phyloP scores from a whole-genome alignment of 495 filamentous ascomycete genomes.

The Xylaria acuta region DNA sequence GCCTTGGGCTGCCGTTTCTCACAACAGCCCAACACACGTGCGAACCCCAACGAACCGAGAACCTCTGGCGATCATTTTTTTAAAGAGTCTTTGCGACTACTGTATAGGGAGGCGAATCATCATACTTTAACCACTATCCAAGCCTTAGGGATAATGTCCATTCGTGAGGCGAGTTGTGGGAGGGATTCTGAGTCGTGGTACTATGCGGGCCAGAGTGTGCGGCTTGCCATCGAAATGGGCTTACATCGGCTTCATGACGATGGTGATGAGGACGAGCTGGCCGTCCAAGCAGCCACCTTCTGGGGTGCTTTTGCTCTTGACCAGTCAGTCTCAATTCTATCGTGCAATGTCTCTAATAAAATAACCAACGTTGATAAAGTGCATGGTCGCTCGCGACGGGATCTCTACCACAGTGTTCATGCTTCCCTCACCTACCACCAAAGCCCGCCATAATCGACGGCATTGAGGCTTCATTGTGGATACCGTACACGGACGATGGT shows the following conservation, averaged over 20 bases:
- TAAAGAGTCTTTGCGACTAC: slow-evolving; percentile 64
- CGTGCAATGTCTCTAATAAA: slow-evolving; percentile 9
- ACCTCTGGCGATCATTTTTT: slow-evolving; percentile 79
- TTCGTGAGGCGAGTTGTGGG: slow-evolving; percentile 67
- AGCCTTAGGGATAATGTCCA: slow-evolving; percentile 77
- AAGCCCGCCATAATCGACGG: slow-evolving; percentile 63
- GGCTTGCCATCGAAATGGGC: slow-evolving; percentile 70
- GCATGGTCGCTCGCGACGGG: slow-evolving; percentile 70
- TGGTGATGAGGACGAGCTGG: slow-evolving; percentile 58
- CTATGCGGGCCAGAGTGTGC: slow-evolving; percentile 69
- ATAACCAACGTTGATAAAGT: slow-evolving; percentile 48
- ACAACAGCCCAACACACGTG: slow-evolving; percentile 65
- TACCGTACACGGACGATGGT: slow-evolving; percentile 66
- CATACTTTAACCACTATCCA: slow-evolving; percentile 77
- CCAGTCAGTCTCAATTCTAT: slow-evolving; percentile 57
- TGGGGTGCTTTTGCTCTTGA: slow-evolving; percentile 75
- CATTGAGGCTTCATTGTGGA: slow-evolving; percentile 61
- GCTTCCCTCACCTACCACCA: slow-evolving; percentile 58
- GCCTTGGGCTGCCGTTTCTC: slow-evolving; percentile 78
- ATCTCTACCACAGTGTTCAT: slow-evolving; percentile 66
- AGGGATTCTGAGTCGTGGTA: slow-evolving; percentile 71
- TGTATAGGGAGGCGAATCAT: slow-evolving; percentile 62
- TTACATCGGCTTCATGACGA: slow-evolving; percentile 59
- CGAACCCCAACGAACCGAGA: slow-evolving; percentile 63
- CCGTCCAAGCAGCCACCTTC: slow-evolving; percentile 71